Evolutionary conservation across 805 yeast genomes (phyloP), one percentile per base, ranked within the genome.

Genomic region (Cyberlindnera lachancei): DNA sequence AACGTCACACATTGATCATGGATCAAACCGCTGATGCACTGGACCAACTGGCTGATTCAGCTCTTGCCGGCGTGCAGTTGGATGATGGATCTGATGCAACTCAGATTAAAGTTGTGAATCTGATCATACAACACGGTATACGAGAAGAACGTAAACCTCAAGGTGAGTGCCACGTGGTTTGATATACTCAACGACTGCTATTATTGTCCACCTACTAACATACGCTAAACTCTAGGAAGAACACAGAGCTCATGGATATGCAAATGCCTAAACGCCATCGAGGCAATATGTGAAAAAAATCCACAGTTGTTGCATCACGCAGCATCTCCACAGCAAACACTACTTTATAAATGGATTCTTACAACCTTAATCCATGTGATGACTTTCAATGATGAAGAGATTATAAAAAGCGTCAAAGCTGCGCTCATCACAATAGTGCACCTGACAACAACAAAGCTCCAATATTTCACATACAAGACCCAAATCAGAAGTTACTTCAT

Each of bases 71-170:
- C 7, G 40, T 19, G 22, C 21, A 31, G 12, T 34, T 23, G 15
- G 38, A 29, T 15, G 47, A 36, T n/a, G 42, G 42, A 18, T 38
- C 47, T 4, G 39, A 38, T 30, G 48, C 44, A 9, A 40, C 43
- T 1, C 46, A 40, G 31, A 37, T 41, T 25, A 39, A 38, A 22
- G 36, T 41, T 16, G 31, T 50, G 14, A 30, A 33, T 12, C 37
- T 48, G 27, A 50, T 50, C 27, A 33, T 50, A 17, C 38, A 37
- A 15, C 46, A 41, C 18, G 53, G 55, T 9, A 33, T 45, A 7
- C 42, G 39, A 14, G 38, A 40, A 6, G 36, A 31, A 3, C 31
- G 25, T 12, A 30, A 22, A 14, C 52, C 52, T 4, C 9, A 32
- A 10, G 35, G 40, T 38, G 18, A 21, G 37, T 31, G 3, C 10